Evolutionary conservation across 805 yeast genomes (phyloP).

Genomic region (Ogataea nitratoaversa): DNA sequence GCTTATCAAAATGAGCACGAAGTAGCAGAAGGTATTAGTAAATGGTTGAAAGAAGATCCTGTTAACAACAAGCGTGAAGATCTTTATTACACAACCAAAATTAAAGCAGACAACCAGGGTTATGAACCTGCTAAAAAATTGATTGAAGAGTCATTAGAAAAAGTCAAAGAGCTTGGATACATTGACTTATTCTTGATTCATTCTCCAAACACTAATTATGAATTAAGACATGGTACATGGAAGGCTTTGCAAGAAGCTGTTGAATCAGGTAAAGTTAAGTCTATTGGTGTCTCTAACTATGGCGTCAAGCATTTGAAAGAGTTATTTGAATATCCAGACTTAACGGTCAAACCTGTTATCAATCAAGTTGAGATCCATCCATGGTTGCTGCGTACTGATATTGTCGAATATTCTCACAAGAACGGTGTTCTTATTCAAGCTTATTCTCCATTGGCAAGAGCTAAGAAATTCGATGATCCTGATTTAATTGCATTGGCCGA

Average conservation of each 20-base stretch:
- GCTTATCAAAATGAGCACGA: slow-evolving; percentile 60
- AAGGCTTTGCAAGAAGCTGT: slow-evolving; percentile 54
- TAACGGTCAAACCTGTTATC: slow-evolving; percentile 40
- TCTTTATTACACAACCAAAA: slow-evolving; percentile 39
- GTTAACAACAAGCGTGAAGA: slow-evolving; percentile 30
- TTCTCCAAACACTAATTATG: slow-evolving; percentile 43
- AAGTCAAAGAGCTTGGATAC: slow-evolving; percentile 42
- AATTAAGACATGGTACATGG: slow-evolving; percentile 46
- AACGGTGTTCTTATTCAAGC: slow-evolving; percentile 54
- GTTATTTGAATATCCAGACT: slow-evolving; percentile 41
- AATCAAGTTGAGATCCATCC: slow-evolving; percentile 51
- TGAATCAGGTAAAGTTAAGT: slow-evolving; percentile 43
- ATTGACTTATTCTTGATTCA: slow-evolving; percentile 54
- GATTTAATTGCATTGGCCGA: slow-evolving; percentile 40
- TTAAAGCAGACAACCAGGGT: slow-evolving; percentile 28
- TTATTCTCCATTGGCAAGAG: slow-evolving; percentile 62
- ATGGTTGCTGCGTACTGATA: slow-evolving; percentile 42
- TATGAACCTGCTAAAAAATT: slow-evolving; percentile 39
- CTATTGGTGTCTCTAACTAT: slow-evolving; percentile 63
- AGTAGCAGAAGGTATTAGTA: slow-evolving; percentile 53
- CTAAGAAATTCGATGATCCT: slow-evolving; percentile 41
- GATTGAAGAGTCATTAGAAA: slow-evolving; percentile 38
- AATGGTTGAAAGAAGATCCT: slow-evolving; percentile 33
- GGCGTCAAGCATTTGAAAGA: slow-evolving; percentile 57
- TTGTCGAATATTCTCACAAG: slow-evolving; percentile 39